phyloP scores from a whole-genome alignment of 73 alveolate species.

The Blepharisma japonicum region DNA sequence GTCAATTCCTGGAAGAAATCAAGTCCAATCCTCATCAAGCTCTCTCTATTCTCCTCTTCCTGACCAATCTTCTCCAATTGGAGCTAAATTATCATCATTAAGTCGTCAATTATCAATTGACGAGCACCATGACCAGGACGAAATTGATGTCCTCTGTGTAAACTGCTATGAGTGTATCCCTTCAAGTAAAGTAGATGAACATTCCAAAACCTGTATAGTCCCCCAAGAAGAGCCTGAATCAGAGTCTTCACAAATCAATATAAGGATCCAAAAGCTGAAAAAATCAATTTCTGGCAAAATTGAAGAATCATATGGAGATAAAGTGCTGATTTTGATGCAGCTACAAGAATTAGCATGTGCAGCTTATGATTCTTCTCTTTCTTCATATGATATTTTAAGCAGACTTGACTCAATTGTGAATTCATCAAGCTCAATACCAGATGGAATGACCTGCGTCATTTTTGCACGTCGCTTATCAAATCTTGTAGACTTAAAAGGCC shows the following conservation, averaged over 20 bases:
- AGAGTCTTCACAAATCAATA: neutral
- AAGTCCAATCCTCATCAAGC: no score
- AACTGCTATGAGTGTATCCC: conserved; percentile 29
- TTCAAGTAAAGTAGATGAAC: conserved; percentile 24
- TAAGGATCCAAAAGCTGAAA: neutral
- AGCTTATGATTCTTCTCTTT: no score
- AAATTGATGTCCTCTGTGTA: conserved; percentile 31
- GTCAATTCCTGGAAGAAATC: no score
- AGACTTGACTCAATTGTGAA: neutral
- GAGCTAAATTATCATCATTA: no score
- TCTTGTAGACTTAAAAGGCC: conserved; percentile 9
- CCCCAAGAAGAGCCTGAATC: neutral
- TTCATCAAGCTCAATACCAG: neutral
- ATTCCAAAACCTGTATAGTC: conserved; percentile 7
- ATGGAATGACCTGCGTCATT: neutral
- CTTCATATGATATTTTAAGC: neutral
- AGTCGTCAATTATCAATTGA: no score
- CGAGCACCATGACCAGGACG: neutral
- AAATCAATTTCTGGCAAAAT: conserved; percentile 1
- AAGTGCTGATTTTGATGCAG: no score
- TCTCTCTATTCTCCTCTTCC: no score
- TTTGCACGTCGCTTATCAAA: neutral
- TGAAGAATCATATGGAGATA: no score
- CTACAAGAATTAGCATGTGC: no score
- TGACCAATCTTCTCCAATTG: no score